Evolutionary conservation across 306 rosid genomes (phyloP), one percentile per base, ranked within the genome.

Genomic region (Quercus variabilis): DNA sequence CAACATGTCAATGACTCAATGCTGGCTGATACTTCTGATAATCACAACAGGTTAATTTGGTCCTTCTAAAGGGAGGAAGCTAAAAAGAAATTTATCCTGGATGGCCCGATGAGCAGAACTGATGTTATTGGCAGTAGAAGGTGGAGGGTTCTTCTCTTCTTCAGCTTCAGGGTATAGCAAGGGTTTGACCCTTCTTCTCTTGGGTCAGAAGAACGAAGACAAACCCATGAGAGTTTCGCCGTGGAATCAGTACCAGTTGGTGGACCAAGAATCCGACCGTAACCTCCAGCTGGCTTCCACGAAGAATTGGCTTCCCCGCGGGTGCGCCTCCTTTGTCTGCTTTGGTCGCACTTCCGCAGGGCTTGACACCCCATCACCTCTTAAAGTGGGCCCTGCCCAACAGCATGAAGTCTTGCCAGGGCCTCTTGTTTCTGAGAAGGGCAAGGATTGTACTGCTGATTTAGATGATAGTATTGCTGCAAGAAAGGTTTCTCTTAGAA

Each of bases 241-340:
- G 89, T 93, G 97, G 99, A 92, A 89, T 81, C 99, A 94, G 82
- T 94, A 94, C 95, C 99, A 89, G 88, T 93, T 93, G 94, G 97
- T 93, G 82, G 92, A 89, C 88, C 90, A 84, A 92, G 99, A 88
- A 87, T 76, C 97, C 83, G 96, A 95, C 77, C 83, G 90, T 46
- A 88, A 95, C 84, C 93, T 90, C 92, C 99, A 90, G 98, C 98
- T 92, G 98, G 99, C 97, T 87, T 85, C 98, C 77, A 73, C 92
- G 71, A 93, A 95, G 94, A 91, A 83, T 76, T 82, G 90, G 69
- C 86, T 80, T 79, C 77, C 97, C 93, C 90, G 85, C 86, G 88
- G 99, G 82, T 90, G 97, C 82, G 94, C 96, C 83, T 90, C 98
- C 94, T 84, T 95, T 79, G 92, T 88, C 81, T 95, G 99, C 93